Percentiles rank a stretch among this genome's conserved stretches.
phyloP scores from a whole-genome alignment of 75 land plant species.

The Pinus taeda region DNA sequence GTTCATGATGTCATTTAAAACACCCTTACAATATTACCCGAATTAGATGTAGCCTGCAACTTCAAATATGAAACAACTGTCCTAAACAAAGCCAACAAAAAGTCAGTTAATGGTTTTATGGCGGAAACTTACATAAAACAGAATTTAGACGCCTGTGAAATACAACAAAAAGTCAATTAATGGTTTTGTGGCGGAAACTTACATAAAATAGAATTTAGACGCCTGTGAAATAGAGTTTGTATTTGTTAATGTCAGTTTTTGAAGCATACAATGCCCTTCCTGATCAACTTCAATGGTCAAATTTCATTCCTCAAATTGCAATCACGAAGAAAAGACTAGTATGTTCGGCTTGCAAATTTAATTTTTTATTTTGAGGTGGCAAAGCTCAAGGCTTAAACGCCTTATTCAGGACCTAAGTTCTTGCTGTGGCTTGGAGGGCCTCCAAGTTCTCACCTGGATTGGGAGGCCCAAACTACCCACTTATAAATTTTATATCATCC shows the following conservation, averaged over 20 bases:
- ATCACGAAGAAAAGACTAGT: not conserved
- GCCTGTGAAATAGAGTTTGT: not conserved
- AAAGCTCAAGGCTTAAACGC: too few relatives aligned
- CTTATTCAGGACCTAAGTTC: too few relatives aligned
- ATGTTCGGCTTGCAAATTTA: not conserved
- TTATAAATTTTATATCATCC: too few relatives aligned
- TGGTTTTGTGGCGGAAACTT: not conserved
- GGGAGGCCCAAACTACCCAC: too few relatives aligned
- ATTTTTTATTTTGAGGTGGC: too few relatives aligned
- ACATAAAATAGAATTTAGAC: not conserved
- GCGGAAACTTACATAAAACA: constrained; percentile 3
- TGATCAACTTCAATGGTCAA: not conserved
- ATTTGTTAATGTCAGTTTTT: not conserved
- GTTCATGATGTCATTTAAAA: not conserved
- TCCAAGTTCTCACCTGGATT: too few relatives aligned
- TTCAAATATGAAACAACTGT: not conserved
- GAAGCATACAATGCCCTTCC: not conserved
- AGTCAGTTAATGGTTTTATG: not conserved
- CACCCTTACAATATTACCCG: not conserved
- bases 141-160: not conserved
- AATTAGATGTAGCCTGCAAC: not conserved
- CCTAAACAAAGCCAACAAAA: not conserved
- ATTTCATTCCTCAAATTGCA: not conserved
- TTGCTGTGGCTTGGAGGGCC: too few relatives aligned
- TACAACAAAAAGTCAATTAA: not conserved